These are phyloP conservation scores for Talaromyces sp. DNA, from an alignment of 2,329 filamentous ascomycete species.

Conservation along the genomic window DNA sequence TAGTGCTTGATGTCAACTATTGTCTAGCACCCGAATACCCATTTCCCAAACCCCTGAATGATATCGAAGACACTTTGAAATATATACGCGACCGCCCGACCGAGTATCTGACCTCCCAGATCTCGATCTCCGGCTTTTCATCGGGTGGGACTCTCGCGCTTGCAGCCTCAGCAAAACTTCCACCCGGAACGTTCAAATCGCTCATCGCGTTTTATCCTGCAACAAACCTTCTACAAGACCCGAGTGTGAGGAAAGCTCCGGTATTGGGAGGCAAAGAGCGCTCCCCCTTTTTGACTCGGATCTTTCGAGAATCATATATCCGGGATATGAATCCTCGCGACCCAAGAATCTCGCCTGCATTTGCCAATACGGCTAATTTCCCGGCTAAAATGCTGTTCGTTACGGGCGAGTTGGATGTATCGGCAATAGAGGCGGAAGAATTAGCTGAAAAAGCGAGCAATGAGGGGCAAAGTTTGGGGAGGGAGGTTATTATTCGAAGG, in stretches of 20 bases:
- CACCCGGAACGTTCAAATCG: neutral
- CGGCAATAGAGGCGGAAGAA: no score
- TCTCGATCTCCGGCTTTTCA: neutral
- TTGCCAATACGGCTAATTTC: neutral
- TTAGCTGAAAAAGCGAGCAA: no score
- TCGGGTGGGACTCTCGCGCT: neutral
- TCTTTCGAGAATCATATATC: neutral
- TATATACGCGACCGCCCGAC: neutral
- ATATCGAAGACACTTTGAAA: neutral
- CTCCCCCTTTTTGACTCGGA: neutral
- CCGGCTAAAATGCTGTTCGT: neutral
- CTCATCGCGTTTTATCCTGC: neutral
- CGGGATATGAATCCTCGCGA: neutral
- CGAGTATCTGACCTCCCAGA: neutral
- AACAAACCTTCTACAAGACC: neutral
- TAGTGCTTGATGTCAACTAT: neutral
- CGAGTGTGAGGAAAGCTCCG: neutral
- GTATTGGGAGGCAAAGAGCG: neutral
- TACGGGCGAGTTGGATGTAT: neutral
- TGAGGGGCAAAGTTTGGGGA: no score
- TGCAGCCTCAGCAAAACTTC: neutral
- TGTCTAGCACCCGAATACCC: neutral
- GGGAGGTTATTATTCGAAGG: neutral
- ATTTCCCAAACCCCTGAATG: neutral
- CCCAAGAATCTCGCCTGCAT: neutral